phyloP scores from a whole-genome alignment of 1,284 basidiomycete species.

The Cerioporus squamosus region DNA sequence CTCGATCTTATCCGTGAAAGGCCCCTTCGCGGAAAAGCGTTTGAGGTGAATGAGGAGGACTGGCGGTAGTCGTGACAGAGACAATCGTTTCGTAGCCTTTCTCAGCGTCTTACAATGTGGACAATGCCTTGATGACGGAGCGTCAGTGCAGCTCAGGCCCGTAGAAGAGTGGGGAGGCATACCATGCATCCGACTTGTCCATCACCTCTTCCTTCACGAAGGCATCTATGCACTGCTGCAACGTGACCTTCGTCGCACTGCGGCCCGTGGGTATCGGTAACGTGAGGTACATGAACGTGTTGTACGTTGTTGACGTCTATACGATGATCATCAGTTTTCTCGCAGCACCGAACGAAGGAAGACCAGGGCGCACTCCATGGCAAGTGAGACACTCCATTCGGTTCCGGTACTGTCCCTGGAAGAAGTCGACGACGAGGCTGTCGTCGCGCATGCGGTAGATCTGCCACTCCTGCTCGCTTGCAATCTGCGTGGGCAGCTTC shows the following conservation, averaged over 20 bases:
- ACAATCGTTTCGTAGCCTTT: constrained; percentile 85
- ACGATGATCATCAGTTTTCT: background rate
- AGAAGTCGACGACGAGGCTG: constrained; percentile 94
- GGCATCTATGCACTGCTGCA: constrained; percentile 86
- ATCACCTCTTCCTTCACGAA: constrained; percentile 93
- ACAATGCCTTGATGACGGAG: constrained; percentile 71
- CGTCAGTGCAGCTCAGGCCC: background rate
- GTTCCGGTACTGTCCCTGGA: constrained; percentile 97
- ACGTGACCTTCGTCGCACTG: constrained; percentile 62
- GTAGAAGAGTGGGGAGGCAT: background rate
- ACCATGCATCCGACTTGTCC: constrained; percentile 96
- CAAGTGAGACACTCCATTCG: constrained; percentile 91
- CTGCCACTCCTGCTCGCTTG: constrained; percentile 94
- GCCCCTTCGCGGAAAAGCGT: constrained; percentile 91
- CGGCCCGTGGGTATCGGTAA: constrained; percentile 82
- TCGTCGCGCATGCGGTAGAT: constrained; percentile 92
- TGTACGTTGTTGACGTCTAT: constrained; percentile 97
- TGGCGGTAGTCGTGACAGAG: constrained; percentile 88
- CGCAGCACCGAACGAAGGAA: too few relatives aligned
- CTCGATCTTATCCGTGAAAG: constrained; percentile 95
- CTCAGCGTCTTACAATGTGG: constrained; percentile 89
- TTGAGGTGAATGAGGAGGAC: constrained; percentile 96
- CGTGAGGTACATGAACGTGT: constrained; percentile 96
- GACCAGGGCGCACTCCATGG: constrained; percentile 65
- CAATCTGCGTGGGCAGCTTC: constrained; percentile 84